Evolutionary conservation across 768 basidiomycete species (phyloP), one percentile per base, ranked within the genome.

Genomic region (Lepiota brunneoincarnata): DNA sequence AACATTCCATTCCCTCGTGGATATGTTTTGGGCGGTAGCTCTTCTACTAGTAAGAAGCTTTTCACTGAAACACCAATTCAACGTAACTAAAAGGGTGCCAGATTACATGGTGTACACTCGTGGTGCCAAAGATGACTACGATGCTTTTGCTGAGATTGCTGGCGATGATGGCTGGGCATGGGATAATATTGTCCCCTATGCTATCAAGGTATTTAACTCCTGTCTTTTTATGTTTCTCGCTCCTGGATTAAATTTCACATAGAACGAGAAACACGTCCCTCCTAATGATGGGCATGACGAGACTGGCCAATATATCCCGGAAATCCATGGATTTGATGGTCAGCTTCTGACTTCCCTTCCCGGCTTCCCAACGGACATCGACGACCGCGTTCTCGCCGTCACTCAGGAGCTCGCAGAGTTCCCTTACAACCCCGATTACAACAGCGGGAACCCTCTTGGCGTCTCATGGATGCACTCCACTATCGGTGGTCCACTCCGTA

Each of bases 231-330:
- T 43, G 20, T 12, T 18, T 12, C 39, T 12, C 47, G 4, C 31
- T n/a, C 41, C 12, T 20, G 1, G 20, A 6, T 26, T 11, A 20
- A 4, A 4, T 28, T 28, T 3, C 26, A 28, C 26, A 28, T 44
- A 75, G 73, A 69, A 70, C 58, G 75, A 76, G 59, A 67, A 67
- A 46, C 63, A 69, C 21, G 65, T 68, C 2, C 56, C 66, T 15
- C 73, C 76, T 0, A 67, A 67, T 17, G 73, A 77, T 54, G 59
- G 64, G 21, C 72, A 74, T 53, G 59, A 75, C 59, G 70, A 68
- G 12, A 61, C 68, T 10, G 71, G 69, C 11, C 61, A 76, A 63
- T 72, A 66, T 43, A 60, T 68, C 31, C 74, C 76, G 1, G 58
- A 67, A 6, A 55, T 69, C n/a, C 77, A 77, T 59, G 69, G 72